Evolutionary conservation across 1,284 basidiomycete genomes (phyloP), one percentile per base, ranked within the genome.

Genomic region (Leccinum pachyderme): DNA sequence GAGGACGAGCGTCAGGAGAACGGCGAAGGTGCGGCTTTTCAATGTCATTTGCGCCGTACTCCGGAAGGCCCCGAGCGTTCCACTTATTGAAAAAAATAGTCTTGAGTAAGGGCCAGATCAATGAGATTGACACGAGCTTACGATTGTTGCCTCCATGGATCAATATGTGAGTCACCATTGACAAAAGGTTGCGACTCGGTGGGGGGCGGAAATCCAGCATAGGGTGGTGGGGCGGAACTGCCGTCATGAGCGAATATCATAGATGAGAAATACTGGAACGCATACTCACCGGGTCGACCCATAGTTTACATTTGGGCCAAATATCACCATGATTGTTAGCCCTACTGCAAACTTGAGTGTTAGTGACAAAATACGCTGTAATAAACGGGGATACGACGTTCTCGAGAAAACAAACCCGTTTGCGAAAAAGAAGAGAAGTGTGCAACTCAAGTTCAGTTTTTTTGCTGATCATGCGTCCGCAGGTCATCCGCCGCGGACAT

Each of bases 211-310:
- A 18, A 52, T 9, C 52, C 45, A 33, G 55, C 7, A 37, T 63
- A 65, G 3, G 63, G 63, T 15, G 63, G 64, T 0, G 59, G 27
- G 1, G 12, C 45, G 5, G 22, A 49, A 24, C 61, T 62, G 27
- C 22, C 5, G 5, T 29, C n/a, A 25, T 41, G 27, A 3, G 13
- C 53, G n/a, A 22, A 28, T 15, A 8, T 2, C 7, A 4, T 4
- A 4, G 0, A 12, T 44, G 4, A 8, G 31, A 15, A 22, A 5
- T 8, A 12, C 5, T 11, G 8, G 13, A 33, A 7, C 44, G 43
- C 7, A 33, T 29, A 18, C 51, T 60, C 45, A 48, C 61, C 33
- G 48, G 5, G 62, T 62, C 1, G 62, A 37, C 3, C 61, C 61
- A 11, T 63, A 66, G 39, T 54, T 31, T 31, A 18, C 3, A 28